phyloP scores from a whole-genome alignment of 768 basidiomycete genomes.

The Tylopilus sp. region DNA sequence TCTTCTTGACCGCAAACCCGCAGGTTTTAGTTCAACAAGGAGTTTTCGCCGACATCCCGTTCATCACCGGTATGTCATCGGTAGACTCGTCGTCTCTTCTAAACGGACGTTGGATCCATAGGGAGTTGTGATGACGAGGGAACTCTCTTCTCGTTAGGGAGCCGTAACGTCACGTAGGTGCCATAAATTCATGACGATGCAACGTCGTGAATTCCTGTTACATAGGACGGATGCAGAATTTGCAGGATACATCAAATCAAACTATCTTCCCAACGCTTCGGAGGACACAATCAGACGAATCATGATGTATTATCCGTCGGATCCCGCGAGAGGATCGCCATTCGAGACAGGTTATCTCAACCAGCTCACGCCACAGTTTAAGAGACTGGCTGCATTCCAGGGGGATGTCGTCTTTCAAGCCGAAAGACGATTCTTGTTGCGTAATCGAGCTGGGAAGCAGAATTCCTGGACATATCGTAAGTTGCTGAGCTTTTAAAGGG shows the following conservation, averaged over 20 bases:
- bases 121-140: constrained; percentile 43
- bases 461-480: constrained; percentile 35
- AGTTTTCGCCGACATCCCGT: constrained; percentile 26
- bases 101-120: background rate
- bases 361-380: constrained; percentile 45
- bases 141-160: constrained; percentile 35
- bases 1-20: constrained; percentile 35
- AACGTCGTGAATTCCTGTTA: no score
- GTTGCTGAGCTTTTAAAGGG: no score
- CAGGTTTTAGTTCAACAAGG: constrained; percentile 33
- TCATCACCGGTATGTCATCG: no score
- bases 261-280: constrained; percentile 29
- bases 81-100: no score
- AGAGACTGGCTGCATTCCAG: constrained; percentile 47
- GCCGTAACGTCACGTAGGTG: background rate
- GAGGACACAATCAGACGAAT: constrained; percentile 23
- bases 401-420: constrained; percentile 52
- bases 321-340: constrained; percentile 48
- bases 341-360: constrained; percentile 49
- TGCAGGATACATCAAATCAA: background rate
- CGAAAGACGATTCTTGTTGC: constrained; percentile 45
- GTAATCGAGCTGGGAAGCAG: constrained; percentile 36
- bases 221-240: background rate
- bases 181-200: no score
- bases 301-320: constrained; percentile 35